Evolutionary conservation across 176 grass and related monocot species (phyloP).

Genomic region (Cymbopogon citratus): DNA sequence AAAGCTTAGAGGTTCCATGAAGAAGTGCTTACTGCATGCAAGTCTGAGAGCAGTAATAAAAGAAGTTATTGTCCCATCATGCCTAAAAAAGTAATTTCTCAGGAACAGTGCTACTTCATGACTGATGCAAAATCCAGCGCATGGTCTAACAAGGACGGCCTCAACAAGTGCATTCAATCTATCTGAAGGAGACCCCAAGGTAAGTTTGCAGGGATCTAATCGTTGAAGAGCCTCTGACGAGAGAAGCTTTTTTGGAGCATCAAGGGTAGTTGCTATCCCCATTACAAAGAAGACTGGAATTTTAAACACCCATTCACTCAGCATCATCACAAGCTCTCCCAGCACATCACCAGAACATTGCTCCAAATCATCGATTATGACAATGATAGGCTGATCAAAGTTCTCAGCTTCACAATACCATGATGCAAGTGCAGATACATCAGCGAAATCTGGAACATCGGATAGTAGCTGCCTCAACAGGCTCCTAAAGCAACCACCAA

Average conservation of each 20-base stretch:
- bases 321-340: slow-evolving; percentile 68
- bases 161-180: slow-evolving; percentile 92
- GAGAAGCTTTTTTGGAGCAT: slow-evolving; percentile 78
- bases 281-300: slow-evolving; percentile 86
- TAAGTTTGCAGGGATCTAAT: slow-evolving; percentile 68
- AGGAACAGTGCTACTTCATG: slow-evolving; percentile 71
- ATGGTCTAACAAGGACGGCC: slow-evolving; percentile 67
- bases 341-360: slow-evolving; percentile 60
- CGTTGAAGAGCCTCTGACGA: slow-evolving; percentile 70
- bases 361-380: slow-evolving; percentile 89
- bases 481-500: slow-evolving; percentile 63
- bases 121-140: slow-evolving; percentile 57
- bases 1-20: slow-evolving; percentile 76
- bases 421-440: slow-evolving; percentile 59
- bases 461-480: slow-evolving; percentile 67
- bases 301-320: slow-evolving; percentile 90
- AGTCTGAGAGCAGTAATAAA: slow-evolving; percentile 92
- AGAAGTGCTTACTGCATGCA: slow-evolving; percentile 92
- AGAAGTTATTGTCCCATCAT: slow-evolving; percentile 88
- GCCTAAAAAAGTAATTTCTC: slow-evolving; percentile 88
- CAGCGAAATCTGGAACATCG: slow-evolving; percentile 58
- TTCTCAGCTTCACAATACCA: slow-evolving; percentile 67
- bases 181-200: slow-evolving; percentile 64
- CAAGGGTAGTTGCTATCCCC: slow-evolving; percentile 77
- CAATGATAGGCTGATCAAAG: slow-evolving; percentile 61